Evolutionary conservation across 345 rosid species (phyloP), one percentile per base, ranked within the genome.

Genomic region (Bruguiera parviflora): DNA sequence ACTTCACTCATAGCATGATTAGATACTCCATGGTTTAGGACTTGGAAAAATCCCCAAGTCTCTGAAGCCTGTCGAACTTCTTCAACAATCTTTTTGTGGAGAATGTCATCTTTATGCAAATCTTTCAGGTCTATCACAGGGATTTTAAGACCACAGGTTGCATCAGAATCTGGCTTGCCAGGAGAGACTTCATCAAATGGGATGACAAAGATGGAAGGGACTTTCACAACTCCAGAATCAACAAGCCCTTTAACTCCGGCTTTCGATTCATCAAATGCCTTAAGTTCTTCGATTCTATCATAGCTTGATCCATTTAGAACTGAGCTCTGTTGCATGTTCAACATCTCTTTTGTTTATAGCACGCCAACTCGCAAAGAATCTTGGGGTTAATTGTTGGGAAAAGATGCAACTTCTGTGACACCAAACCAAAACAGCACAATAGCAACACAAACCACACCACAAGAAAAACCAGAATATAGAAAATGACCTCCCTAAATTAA

Each of bases 1-100:
- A 67, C 66, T 22, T 67, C 67, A 2, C 51, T 29, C 53, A 60
- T 10, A 6, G 53, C 63, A 43, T 57, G 32, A 5, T 57, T 60
- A 2, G 70, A 61, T 22, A 78, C 58, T 28, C 72, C 76, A 46
- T 78, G 78, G 70, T 74, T 74, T 46, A 73, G 52, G 18, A 71
- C 29, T 66, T 58, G 70, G 55, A 68, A 68, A 55, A 68, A 68
- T 13, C 64, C 71, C 64, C 71, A 39, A 0, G 55, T 68, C 56
- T 20, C 64, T 4, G 71, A 43, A 8, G 71, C 71, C 5, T 46
- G 27, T 10, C 59, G 25, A 11, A 68, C 46, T 28, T 43, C 37
- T 10, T 39, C 71, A 7, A 68, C 64, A 11, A 58, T 27, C 13
- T n/a, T 10, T 21, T 46, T 58, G 16, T 53, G 71, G 24, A 9